Evolutionary conservation across 768 basidiomycete genomes (phyloP), one percentile per base, ranked within the genome.

Genomic region (Russula compacta): DNA sequence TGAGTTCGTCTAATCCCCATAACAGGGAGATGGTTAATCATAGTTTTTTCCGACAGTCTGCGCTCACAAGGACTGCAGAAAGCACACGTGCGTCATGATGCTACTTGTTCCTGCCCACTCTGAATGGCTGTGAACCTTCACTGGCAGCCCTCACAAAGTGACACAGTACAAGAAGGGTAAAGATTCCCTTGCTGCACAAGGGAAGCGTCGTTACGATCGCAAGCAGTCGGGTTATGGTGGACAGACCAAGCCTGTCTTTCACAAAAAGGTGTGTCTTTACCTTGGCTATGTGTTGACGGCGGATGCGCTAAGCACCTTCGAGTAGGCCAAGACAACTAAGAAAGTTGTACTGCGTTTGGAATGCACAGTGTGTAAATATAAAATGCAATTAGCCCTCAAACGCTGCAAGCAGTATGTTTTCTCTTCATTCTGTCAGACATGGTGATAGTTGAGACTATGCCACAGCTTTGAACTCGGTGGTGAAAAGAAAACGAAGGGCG

Each of bases 81-180:
- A 97, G 78, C 94, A 97, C 83, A 95, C 92, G 89, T 93, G 79
- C 58, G 90, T 78, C 42, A n/a, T 8, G 21, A 61, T 48, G 47
- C 19, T 54, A 33, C 17, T 39, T 38, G 1, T 24, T 56, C 12
- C 21, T 44, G 1, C 15, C 17, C 11, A 49, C 11, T 19, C n/a
- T 8, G 29, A 11, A 47, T 59, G 60, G 55, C 46, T 52, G 58
- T 61, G 54, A 44, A 36, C 56, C 33, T 38, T 59, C 12, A 9
- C 47, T 69, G 60, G 53, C 56, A 94, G 92, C 66, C 95, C 95
- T 61, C 95, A 98, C 81, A 99, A 99, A 78, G 95, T 99, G 71
- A 98, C 95, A 61, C 95, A 99, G 76, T 99, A 98, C 85, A 99
- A 99, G 87, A 97, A 92, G 84, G 97, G 97, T 74, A 98, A 99